phyloP scores from a whole-genome alignment of 176 grass and related monocot species.

The Carex pumila region DNA sequence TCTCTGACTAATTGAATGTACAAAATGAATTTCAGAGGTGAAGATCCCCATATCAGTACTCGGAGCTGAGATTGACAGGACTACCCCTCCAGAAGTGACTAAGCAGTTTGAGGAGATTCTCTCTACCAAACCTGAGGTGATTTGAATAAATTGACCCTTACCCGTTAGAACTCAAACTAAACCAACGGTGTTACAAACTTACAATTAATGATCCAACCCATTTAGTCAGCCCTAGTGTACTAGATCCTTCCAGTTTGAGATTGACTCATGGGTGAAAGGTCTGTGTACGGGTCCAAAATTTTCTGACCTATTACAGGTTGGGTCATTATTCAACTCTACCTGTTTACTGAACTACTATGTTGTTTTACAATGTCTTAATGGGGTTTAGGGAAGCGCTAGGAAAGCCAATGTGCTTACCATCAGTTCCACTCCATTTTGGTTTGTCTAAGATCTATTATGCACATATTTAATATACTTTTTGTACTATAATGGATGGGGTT shows the following conservation, averaged over 20 bases:
- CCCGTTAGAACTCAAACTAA: not conserved
- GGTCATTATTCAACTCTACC: not conserved
- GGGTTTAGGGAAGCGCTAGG: not conserved
- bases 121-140: slow-evolving; percentile 25
- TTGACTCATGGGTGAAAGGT: not conserved
- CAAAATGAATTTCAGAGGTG: slow-evolving; percentile 16
- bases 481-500: not conserved
- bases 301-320: not conserved
- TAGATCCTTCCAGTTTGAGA: not conserved
- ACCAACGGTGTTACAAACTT: not conserved
- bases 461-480: not conserved
- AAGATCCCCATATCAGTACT: slow-evolving; percentile 33
- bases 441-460: not conserved
- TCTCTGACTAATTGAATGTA: not conserved
- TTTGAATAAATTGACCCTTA: not conserved
- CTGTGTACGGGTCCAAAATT: not conserved
- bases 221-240: not conserved
- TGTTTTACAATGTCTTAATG: not conserved
- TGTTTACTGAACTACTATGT: not conserved
- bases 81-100: slow-evolving; percentile 22
- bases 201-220: not conserved
- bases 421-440: not conserved
- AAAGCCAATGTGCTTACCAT: not conserved
- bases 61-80: slow-evolving; percentile 32
- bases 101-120: slow-evolving; percentile 40